phyloP scores from a whole-genome alignment of 1,284 basidiomycete genomes.

The Malassezia slooffiae region DNA sequence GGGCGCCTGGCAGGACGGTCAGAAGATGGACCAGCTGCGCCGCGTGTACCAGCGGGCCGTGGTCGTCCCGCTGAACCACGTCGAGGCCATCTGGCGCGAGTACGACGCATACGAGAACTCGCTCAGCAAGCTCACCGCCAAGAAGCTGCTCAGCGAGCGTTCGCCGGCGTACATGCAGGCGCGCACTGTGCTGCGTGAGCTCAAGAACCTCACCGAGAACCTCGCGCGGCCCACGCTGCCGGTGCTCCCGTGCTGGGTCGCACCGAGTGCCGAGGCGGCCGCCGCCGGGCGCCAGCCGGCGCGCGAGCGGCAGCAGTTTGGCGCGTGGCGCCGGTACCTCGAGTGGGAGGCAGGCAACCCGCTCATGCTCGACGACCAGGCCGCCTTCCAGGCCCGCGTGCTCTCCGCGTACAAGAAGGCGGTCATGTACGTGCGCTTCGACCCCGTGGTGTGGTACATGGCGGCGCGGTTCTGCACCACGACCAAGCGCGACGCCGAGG shows the following conservation, averaged over 20 bases:
- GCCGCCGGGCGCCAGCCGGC: slow-evolving; percentile 9
- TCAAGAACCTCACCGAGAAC: slow-evolving; percentile 56
- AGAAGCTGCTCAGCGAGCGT: slow-evolving; percentile 78
- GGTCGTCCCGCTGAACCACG: slow-evolving; percentile 81
- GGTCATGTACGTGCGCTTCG: slow-evolving; percentile 79
- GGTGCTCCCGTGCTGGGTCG: slow-evolving; percentile 28
- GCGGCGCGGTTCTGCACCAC: slow-evolving; percentile 68
- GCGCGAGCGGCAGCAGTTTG: slow-evolving; percentile 61
- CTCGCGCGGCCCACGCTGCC: slow-evolving; percentile 34
- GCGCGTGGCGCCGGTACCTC: slow-evolving; percentile 79
- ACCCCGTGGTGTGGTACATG: slow-evolving; percentile 92
- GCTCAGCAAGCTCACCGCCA: slow-evolving; percentile 84
- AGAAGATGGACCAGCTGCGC: slow-evolving; percentile 84
- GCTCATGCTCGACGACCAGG: slow-evolving; percentile 71
- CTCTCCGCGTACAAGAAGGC: slow-evolving; percentile 78
- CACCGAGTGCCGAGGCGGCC: neutral
- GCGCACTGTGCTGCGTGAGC: slow-evolving; percentile 70
- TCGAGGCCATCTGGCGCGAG: slow-evolving; percentile 87
- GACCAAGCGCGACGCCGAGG: slow-evolving; percentile 70
- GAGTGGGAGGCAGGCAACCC: slow-evolving; percentile 95
- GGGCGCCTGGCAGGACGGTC: slow-evolving; percentile 73
- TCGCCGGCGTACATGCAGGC: slow-evolving; percentile 87
- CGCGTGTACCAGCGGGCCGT: slow-evolving; percentile 87
- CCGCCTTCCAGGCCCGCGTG: slow-evolving; percentile 57
- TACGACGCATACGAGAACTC: slow-evolving; percentile 85